phyloP scores from a whole-genome alignment of 768 basidiomycete genomes.

The Cystobasidium ongulense region DNA sequence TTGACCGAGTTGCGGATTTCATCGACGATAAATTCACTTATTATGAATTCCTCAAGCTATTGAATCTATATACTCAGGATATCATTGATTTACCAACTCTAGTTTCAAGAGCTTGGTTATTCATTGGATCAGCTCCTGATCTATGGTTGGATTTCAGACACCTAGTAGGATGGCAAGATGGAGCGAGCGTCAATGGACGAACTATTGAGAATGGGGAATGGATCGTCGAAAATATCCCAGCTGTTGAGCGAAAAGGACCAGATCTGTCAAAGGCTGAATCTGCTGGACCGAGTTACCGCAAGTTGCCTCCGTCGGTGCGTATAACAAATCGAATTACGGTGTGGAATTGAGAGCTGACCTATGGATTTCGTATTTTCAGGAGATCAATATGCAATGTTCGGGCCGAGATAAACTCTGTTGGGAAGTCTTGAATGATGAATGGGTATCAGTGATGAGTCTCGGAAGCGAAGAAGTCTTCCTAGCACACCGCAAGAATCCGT shows the following conservation, averaged over 20 bases:
- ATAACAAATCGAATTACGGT: no score
- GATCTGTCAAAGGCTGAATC: slow-evolving; percentile 37
- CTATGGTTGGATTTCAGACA: slow-evolving; percentile 69
- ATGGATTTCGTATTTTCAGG: slow-evolving; percentile 53
- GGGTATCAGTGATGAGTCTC: slow-evolving; percentile 99
- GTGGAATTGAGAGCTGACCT: not conserved
- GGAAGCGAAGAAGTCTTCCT: slow-evolving; percentile 86
- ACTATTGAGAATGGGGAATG: slow-evolving; percentile 40
- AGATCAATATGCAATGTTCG: slow-evolving; percentile 80
- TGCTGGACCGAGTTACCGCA: slow-evolving; percentile 88
- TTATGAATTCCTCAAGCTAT: slow-evolving; percentile 84
- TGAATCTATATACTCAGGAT: slow-evolving; percentile 82
- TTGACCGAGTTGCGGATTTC: slow-evolving; percentile 66
- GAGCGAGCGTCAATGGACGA: slow-evolving; percentile 24
- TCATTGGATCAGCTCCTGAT: slow-evolving; percentile 60
- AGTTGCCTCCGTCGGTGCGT: slow-evolving; percentile 76
- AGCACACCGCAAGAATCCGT: slow-evolving; percentile 90
- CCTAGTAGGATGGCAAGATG: slow-evolving; percentile 58
- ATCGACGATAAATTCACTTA: slow-evolving; percentile 50
- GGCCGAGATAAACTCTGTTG: slow-evolving; percentile 89
- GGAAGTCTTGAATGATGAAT: slow-evolving; percentile 90
- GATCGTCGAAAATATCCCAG: slow-evolving; percentile 56
- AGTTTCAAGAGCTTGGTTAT: slow-evolving; percentile 65
- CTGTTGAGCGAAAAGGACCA: not conserved
- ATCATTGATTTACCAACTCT: slow-evolving; percentile 79